phyloP scores from a whole-genome alignment of 2,329 filamentous ascomycete species.

The Proliferodiscus dingleyae region DNA sequence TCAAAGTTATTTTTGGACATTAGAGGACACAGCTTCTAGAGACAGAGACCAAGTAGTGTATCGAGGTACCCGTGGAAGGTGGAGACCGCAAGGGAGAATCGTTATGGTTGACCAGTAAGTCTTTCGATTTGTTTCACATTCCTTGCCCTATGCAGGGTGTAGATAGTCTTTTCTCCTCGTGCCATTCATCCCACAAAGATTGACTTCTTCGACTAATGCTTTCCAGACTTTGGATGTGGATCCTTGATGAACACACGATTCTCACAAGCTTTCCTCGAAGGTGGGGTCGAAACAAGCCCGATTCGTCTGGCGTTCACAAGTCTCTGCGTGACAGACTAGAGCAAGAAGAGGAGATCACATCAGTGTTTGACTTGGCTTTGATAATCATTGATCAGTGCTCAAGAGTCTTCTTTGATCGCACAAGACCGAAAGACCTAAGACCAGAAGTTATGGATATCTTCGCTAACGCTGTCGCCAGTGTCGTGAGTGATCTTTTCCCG shows the following conservation, averaged over 20 bases:
- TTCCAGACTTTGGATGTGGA: slow-evolving; percentile 38
- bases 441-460: slow-evolving; percentile 41
- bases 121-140: too few species aligned
- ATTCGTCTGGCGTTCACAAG: slow-evolving; percentile 38
- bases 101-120: slow-evolving; percentile 38
- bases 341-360: slow-evolving; percentile 28
- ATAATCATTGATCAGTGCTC: slow-evolving; percentile 38
- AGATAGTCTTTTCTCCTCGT: too few species aligned
- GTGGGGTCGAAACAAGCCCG: slow-evolving; percentile 38
- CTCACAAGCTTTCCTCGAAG: slow-evolving; percentile 38
- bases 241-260: slow-evolving; percentile 35
- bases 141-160: neutral
- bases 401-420: slow-evolving; percentile 37
- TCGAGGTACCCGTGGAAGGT: slow-evolving; percentile 9
- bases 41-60: slow-evolving; percentile 31
- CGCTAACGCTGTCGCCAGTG: slow-evolving; percentile 36
- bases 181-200: too few species aligned
- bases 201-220: too few species aligned
- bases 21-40: slow-evolving; percentile 34
- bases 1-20: slow-evolving; percentile 38
- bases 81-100: slow-evolving; percentile 17
- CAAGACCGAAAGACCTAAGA: slow-evolving; percentile 28
- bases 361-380: slow-evolving; percentile 36
- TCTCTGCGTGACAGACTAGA: slow-evolving; percentile 32
- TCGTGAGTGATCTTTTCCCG: slow-evolving; percentile 36